Base-by-base conservation (phyloP, 1,284 basidiomycete genomes). In the Leccinum colubrinum region DNA sequence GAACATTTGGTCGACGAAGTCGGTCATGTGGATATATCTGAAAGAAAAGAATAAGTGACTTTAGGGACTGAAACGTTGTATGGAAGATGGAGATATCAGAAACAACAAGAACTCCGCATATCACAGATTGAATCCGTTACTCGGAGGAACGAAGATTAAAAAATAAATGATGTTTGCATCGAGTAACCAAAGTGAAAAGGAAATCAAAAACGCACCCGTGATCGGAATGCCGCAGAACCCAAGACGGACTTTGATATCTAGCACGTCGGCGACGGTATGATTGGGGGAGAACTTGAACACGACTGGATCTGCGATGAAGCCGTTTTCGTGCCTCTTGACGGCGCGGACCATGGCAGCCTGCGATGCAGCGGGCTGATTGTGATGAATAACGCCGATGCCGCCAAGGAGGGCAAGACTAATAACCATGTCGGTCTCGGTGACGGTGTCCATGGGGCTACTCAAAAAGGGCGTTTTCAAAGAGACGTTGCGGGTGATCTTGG, bases 381-480 rank as follows among this genome's bases (percentile, higher is more conserved):
- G 95, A 79, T 99, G 97, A 72, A 99, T 98, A 71, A 99, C 94
- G 81, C 97, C 97, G 69, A 99, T 92, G 62, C 97, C 97, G 60
- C 97, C 97, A 67, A 97, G 86, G 60, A 97, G 87, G 69, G 95
- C 95, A 83, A 98, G 89, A 54, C 91, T 83, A 72, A 99, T 97
- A 58, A 97, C 97, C 96, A 99, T 99, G 69, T 96, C 89, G 64
- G 86, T 87, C 80, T 98, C 97, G 3, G 97, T 99, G 67, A 99
- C 97, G 37, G 97, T 99, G 81, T 99, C 97, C 97, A 99, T 99
- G 50, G 97, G 97, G 63, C 94, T 97, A 76, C 94, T 97, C 80
- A 98, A 83, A 80, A 99, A 97, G 0, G 97, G 97, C 0, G 96
- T 96, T 80, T 95, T 98, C 72, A 99, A 85, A 50, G 85, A 81